These are phyloP conservation scores for Neocatenulostroma microsporum DNA, from an alignment of 2,329 filamentous ascomycete genomes.

Conservation along the genomic window DNA sequence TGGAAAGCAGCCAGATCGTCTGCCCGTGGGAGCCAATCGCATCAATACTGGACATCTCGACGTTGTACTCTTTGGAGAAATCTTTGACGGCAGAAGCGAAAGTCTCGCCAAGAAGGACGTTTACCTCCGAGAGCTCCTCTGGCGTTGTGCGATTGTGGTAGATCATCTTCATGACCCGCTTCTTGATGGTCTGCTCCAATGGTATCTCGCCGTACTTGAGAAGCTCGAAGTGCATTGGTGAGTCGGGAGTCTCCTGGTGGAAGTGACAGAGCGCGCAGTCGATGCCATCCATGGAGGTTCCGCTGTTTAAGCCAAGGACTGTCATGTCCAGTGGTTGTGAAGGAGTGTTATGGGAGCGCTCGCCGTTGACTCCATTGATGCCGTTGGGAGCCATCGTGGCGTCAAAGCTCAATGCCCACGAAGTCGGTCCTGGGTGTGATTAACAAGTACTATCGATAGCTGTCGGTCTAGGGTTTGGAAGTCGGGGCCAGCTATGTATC, in stretches of 20 bases:
- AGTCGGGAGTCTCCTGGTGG: slow-evolving; percentile 44
- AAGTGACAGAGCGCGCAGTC: slow-evolving; percentile 54
- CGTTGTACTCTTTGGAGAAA: slow-evolving; percentile 41
- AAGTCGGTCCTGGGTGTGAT: too few species aligned
- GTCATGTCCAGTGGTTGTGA: slow-evolving; percentile 38
- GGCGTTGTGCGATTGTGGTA: slow-evolving; percentile 47
- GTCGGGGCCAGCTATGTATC: too few species aligned
- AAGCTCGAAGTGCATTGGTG: slow-evolving; percentile 50
- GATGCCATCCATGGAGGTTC: slow-evolving; percentile 51
- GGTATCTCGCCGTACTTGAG: slow-evolving; percentile 50
- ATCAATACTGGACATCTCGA: slow-evolving; percentile 44
- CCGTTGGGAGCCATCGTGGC: not conserved
- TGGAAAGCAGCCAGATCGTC: slow-evolving; percentile 50
- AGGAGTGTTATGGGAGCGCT: not conserved
- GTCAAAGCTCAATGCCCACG: too few species aligned
- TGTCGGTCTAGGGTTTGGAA: too few species aligned
- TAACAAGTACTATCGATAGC: too few species aligned
- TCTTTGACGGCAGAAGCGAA: slow-evolving; percentile 47
- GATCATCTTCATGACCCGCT: slow-evolving; percentile 51
- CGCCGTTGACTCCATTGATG: not conserved
- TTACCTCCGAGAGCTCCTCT: slow-evolving; percentile 49
- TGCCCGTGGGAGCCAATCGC: slow-evolving; percentile 52
- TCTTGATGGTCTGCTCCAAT: slow-evolving; percentile 47
- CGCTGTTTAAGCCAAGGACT: slow-evolving; percentile 49
- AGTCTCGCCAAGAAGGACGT: slow-evolving; percentile 50